Base-by-base conservation (phyloP, 2,329 filamentous ascomycete genomes). In the Pseudogymnoascus sp. region DNA sequence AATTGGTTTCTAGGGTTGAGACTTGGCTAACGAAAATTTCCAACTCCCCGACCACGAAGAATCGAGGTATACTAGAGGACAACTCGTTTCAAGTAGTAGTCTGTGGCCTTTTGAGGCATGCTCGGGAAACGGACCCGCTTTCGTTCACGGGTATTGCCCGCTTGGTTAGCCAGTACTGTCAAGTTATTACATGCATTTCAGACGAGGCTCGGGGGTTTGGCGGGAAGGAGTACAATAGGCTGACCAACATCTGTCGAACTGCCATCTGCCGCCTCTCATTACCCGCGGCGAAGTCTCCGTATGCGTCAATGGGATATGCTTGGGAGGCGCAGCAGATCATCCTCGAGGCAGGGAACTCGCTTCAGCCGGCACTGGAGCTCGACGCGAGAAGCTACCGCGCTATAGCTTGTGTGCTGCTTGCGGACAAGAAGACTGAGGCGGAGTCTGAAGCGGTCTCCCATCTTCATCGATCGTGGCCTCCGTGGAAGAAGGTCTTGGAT, bases 311-410 rank as follows among this genome's bases (percentile, higher is more conserved):
- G 72, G 70, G 72, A 3, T 76, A 79, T 71, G 82, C 81, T 66
- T 87, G 85, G 85, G 77, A 81, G 63, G 83, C 83, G 0, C 82
- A 87, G 66, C 80, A 78, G 59, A 73, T 78, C 4, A 74, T 88
- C 28, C 72, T 88, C 23, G 75, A 77, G 17, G 76, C 82, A 70
- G 85, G 83, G 0, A 78, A 79, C 23, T 71, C 73, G 3, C 74
- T 84, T 31, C 70, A 78, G 1, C 78, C 77, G 7, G 78, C 82
- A 3, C 72, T 87, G 3, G 69, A 81, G n/a, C 78, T 87, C 31
- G 78, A 79, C 65, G 76, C 76, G 35, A 67, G 69, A 1, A 82
- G 82, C 19, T 88, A 86, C 64, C 76, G 77, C 60, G 79, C 83
- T 3, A 82, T 87, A 50, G 78, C 81, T 38, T 68, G 75, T 40